A percentile compares a stretch with the other conserved stretches of the same genome.
Evolutionary conservation across 176 grass and related monocot species (phyloP).

Genomic region (Triticum timopheevii): DNA sequence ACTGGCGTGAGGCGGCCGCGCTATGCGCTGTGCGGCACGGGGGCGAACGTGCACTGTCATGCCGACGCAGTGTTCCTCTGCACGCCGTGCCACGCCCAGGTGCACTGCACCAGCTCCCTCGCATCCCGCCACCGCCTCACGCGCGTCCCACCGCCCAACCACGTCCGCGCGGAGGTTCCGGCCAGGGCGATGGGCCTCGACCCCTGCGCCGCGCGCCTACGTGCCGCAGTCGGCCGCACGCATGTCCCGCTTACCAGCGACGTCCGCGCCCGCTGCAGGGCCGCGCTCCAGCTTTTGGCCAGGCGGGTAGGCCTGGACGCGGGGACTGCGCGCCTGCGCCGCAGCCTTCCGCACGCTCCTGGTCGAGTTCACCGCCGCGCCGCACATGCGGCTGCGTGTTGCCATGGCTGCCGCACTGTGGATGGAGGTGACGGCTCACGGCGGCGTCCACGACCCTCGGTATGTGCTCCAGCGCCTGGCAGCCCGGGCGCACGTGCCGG

Average conservation of each 20-base stretch:
- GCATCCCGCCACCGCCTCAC: conserved; percentile 56
- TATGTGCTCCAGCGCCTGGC: no score
- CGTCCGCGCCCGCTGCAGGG: neutral
- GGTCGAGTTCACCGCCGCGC: neutral
- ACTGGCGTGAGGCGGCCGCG: neutral
- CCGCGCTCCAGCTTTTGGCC: conserved; percentile 24
- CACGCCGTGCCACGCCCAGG: conserved; percentile 57
- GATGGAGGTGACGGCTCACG: no score
- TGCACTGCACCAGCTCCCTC: conserved; percentile 86
- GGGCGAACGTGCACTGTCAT: conserved; percentile 65
- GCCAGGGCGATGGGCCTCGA: no score
- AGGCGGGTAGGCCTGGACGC: conserved; percentile 19
- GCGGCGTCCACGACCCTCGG: no score
- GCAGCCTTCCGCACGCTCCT: neutral
- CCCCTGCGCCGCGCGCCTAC: no score
- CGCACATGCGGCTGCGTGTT: no score
- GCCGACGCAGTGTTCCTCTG: conserved; percentile 67
- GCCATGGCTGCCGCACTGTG: no score
- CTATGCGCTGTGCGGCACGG: conserved; percentile 54
- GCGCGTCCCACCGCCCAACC: neutral
- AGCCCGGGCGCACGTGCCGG: no score
- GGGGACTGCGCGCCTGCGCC: neutral
- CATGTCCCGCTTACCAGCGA: neutral
- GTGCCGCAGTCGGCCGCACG: neutral
- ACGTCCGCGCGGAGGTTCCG: no score